Conservation (phyloP, 768 basidiomycete genomes). For the Strobilomyces echinocephalus region DNA sequence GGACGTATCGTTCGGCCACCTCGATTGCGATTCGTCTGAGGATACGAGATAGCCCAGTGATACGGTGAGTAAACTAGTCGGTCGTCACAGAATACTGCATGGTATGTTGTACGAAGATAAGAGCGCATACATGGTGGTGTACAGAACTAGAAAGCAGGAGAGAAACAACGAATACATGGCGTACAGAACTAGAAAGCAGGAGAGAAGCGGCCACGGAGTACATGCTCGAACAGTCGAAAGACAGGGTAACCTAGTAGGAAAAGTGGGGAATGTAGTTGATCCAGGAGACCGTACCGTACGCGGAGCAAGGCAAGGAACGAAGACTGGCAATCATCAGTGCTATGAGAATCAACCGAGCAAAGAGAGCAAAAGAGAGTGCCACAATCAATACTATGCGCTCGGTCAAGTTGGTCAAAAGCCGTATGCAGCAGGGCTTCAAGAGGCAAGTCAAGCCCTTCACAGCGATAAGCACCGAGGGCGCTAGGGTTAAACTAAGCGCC, state of each 20-base stretch:
- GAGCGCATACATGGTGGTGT: background rate
- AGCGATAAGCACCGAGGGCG: background rate
- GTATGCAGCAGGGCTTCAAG: background rate
- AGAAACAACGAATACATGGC: background rate
- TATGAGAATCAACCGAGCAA: background rate
- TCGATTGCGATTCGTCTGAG: too few relatives aligned
- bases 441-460: background rate
- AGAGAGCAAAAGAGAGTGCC: background rate
- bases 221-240: background rate
- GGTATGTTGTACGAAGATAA: background rate
- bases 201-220: background rate
- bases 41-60: too few relatives aligned
- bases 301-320: background rate
- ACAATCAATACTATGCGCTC: background rate
- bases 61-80: too few relatives aligned
- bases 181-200: background rate
- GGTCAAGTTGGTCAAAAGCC: background rate
- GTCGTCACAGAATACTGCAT: too few relatives aligned
- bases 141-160: background rate
- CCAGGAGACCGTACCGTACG: slow-evolving; percentile 1
- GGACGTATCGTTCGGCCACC: too few relatives aligned
- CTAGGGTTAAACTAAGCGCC: background rate
- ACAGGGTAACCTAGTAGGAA: background rate
- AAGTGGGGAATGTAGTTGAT: slow-evolving; percentile 1
- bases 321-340: slow-evolving; percentile 3